Conservation (phyloP, 2,329 filamentous ascomycete genomes). For the Pseudogymnoascus sp. region DNA sequence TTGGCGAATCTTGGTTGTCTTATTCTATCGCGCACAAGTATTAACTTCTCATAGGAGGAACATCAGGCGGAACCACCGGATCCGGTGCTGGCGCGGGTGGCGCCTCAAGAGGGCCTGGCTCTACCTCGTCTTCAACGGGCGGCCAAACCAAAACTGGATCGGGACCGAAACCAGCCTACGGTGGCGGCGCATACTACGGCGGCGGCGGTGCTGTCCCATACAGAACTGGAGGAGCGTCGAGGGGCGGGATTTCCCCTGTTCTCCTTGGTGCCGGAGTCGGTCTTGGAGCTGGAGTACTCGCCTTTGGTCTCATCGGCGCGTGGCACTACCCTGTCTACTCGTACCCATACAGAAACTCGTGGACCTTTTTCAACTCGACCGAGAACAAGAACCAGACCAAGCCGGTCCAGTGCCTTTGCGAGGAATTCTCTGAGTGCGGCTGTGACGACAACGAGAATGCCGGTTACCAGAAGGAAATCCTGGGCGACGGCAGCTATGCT, state of each 20-base stretch:
- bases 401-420: slow-evolving; percentile 55
- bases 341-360: slow-evolving; percentile 51
- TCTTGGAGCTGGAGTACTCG: slow-evolving; percentile 26
- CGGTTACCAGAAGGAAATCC: slow-evolving; percentile 51
- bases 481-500: slow-evolving; percentile 56
- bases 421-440: slow-evolving; percentile 46
- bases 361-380: slow-evolving; percentile 42
- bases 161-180: slow-evolving; percentile 49
- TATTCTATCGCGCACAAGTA: background rate
- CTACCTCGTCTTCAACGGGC: slow-evolving; percentile 31
- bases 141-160: slow-evolving; percentile 49
- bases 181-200: slow-evolving; percentile 56
- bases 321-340: slow-evolving; percentile 58
- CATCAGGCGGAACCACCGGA: slow-evolving; percentile 16
- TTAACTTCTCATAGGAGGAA: background rate
- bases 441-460: slow-evolving; percentile 60
- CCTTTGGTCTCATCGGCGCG: slow-evolving; percentile 36
- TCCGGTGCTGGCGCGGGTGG: slow-evolving; percentile 23
- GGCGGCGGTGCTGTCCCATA: slow-evolving; percentile 59
- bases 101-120: slow-evolving; percentile 12
- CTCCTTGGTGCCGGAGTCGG: slow-evolving; percentile 42
- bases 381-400: slow-evolving; percentile 46
- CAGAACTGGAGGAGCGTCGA: slow-evolving; percentile 40
- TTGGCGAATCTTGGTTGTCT: background rate
- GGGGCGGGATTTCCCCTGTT: slow-evolving; percentile 44